Percentiles rank a stretch among this genome's conserved stretches.
These are phyloP conservation scores for Neurospora sp. DNA, from an alignment of 2,329 filamentous ascomycete species.

Conservation along the genomic window DNA sequence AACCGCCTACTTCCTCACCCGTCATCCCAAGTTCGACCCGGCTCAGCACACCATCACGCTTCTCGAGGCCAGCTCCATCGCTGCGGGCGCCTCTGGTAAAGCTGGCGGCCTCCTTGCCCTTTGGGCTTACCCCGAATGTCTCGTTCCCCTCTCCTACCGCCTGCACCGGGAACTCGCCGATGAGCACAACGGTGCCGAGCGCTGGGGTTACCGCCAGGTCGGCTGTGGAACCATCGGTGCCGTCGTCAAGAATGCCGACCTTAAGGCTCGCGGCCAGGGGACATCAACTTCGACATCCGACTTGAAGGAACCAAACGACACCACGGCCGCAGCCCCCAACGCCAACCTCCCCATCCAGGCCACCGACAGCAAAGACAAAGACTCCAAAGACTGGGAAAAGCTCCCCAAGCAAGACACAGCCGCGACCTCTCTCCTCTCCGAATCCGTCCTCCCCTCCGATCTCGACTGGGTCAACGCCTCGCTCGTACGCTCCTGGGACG, in stretches of 20 bases:
- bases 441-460: slow-evolving; percentile 59
- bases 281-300: neutral
- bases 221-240: slow-evolving; percentile 54
- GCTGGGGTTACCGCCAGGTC: slow-evolving; percentile 80
- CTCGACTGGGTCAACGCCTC: slow-evolving; percentile 75
- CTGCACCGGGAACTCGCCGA: slow-evolving; percentile 77
- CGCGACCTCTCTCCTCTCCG: slow-evolving; percentile 37
- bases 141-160: slow-evolving; percentile 78
- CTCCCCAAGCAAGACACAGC: slow-evolving; percentile 48
- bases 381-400: slow-evolving; percentile 46
- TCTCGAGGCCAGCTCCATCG: slow-evolving; percentile 75
- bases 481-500: slow-evolving; percentile 59
- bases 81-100: slow-evolving; percentile 88
- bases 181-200: slow-evolving; percentile 65
- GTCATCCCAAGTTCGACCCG: slow-evolving; percentile 72
- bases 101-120: slow-evolving; percentile 81
- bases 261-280: slow-evolving; percentile 5
- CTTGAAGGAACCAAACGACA: neutral
- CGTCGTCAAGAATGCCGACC: slow-evolving; percentile 18
- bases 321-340: neutral
- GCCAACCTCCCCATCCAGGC: slow-evolving; percentile 15
- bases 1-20: slow-evolving; percentile 82
- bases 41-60: slow-evolving; percentile 69
- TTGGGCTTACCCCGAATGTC: slow-evolving; percentile 79
- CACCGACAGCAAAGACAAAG: neutral